Conservation (phyloP, 768 basidiomycete genomes). For the Pleurotus citrinopileatus region DNA sequence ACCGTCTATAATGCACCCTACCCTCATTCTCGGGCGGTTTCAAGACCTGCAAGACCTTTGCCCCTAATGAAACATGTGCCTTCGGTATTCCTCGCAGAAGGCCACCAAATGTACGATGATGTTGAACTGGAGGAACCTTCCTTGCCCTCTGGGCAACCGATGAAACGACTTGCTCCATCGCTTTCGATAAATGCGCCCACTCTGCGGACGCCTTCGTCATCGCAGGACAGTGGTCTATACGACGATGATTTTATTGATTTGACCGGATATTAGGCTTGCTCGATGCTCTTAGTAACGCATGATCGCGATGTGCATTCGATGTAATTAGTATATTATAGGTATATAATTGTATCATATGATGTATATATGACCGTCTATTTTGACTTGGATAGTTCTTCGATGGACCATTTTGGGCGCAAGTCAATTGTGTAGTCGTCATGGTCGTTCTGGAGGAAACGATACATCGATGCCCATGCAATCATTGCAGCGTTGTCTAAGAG, state of each 20-base stretch:
- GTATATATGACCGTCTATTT: neutral
- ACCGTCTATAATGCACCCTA: too few species aligned
- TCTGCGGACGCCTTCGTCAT: neutral
- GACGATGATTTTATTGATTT: conserved; percentile 2
- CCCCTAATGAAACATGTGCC: neutral
- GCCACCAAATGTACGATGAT: neutral
- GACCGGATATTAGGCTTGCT: neutral
- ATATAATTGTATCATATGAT: neutral
- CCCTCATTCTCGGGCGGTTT: too few species aligned
- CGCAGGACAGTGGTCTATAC: conserved; percentile 1
- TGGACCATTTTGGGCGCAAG: conserved; percentile 72
- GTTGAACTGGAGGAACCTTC: neutral
- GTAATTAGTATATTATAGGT: neutral
- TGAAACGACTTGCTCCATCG: neutral
- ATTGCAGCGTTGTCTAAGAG: conserved; percentile 89
- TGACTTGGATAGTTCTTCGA: conserved; percentile 45
- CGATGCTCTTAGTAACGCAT: neutral
- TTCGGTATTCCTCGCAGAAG: neutral
- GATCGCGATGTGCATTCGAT: neutral
- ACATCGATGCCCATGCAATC: conserved; percentile 92
- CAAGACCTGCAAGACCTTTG: neutral
- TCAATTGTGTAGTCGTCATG: conserved; percentile 61
- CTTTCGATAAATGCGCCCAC: neutral
- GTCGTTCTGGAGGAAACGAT: conserved; percentile 65
- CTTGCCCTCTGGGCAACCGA: neutral